Base-by-base conservation (phyloP, 192 early-diverging fungal species). In the Mortierella claussenii region DNA sequence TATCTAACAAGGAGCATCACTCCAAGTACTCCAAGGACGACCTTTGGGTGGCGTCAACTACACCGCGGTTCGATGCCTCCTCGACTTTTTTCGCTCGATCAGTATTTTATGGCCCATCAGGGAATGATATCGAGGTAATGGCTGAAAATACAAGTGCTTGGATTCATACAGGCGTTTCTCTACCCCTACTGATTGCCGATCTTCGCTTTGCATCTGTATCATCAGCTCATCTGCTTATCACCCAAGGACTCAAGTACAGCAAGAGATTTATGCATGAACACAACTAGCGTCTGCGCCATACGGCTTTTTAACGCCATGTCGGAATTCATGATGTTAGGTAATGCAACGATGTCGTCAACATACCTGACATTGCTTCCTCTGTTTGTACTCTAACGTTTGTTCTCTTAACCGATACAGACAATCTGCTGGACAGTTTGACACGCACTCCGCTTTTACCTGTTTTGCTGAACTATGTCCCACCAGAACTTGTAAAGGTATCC, bases 311-410 rank as follows among this genome's bases (percentile, higher is more conserved):
- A 81, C 20, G 80, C 69, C n/a, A 79, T 68, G 52, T 63, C 78
- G 5, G 85, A 87, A 43, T 84, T 87, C 26, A 81, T 87, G 81
- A 84, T 84, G 85, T 47, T 84, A 21, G 80, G 83, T 84, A 73
- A 32, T 31, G 15, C 27, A 10, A 24, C 8, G 13, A 45, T 7
- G 33, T 2, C 26, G 1, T 30, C 37, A 32, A 4, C 11, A 4
- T 50, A 40, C 37, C 13, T 40, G 7, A 40, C 13, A 10, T 40
- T 40, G 13, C 13, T 40, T 40, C 37, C 37, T 40, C 7, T 40
- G 13, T 40, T 10, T 40, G 37, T 40, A 40, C 7, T 40, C 8
- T 40, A 10, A 40, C 13, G 9, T 55, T 36, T 54, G 17, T 46
- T 2, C 26, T 42, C 31, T 27, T 10, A 18, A 28, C 32, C 20